phyloP scores from a whole-genome alignment of 768 basidiomycete genomes.

The Tephrocybe sp. region DNA sequence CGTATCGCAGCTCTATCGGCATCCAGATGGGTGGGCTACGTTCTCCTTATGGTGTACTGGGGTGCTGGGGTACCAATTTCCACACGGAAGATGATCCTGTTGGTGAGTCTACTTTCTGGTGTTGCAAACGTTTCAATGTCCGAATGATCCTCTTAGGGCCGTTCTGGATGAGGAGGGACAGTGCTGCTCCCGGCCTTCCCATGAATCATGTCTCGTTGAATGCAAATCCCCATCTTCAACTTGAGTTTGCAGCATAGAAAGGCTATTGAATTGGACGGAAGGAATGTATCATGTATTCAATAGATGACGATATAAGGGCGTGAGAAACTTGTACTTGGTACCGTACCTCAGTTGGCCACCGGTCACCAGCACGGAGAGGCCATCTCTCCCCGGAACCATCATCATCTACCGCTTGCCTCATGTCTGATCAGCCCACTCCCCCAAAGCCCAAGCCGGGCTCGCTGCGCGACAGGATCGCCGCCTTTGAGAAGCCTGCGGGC shows the following conservation, averaged over 20 bases:
- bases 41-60: conserved; percentile 59
- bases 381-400: conserved; percentile 15
- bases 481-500: conserved; percentile 69
- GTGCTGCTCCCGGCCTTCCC: conserved; percentile 6
- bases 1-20: conserved; percentile 48
- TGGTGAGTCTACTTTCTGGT: conserved; percentile 27
- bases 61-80: conserved; percentile 44
- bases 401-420: conserved; percentile 22
- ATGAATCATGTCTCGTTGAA: conserved; percentile 18
- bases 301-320: background rate
- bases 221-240: background rate
- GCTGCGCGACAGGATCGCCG: conserved; percentile 84
- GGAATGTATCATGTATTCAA: too few species aligned
- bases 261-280: too few species aligned
- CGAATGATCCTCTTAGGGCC: conserved; percentile 25
- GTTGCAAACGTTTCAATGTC: background rate
- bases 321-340: conserved; percentile 9
- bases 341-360: too few species aligned
- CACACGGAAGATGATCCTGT: conserved; percentile 45
- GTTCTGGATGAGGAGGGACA: conserved; percentile 32
- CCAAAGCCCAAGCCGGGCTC: conserved; percentile 72
- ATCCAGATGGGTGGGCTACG: conserved; percentile 60
- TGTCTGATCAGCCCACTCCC: conserved; percentile 59
- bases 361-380: background rate
- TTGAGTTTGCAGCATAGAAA: too few species aligned